Evolutionary conservation across 2,329 filamentous ascomycete genomes (phyloP).

Genomic region (Fusarium subglutinans): DNA sequence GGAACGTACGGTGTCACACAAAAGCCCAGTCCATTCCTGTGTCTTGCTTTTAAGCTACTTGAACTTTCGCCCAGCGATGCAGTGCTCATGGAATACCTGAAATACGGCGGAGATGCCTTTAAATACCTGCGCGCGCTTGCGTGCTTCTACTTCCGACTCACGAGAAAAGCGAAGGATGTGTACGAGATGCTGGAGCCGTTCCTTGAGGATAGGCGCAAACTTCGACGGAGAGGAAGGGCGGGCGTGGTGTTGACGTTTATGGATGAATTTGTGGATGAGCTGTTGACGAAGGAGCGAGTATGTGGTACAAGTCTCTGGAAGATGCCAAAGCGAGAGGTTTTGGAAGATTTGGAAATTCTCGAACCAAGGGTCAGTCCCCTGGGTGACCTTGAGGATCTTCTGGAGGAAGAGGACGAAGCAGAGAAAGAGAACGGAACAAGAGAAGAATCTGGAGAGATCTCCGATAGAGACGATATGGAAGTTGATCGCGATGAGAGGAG

Average conservation of each 20-base stretch:
- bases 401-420: slow-evolving; percentile 67
- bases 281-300: slow-evolving; percentile 87
- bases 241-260: slow-evolving; percentile 82
- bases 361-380: slow-evolving; percentile 87
- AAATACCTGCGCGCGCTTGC: slow-evolving; percentile 91
- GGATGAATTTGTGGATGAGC: slow-evolving; percentile 93
- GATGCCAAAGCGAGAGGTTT: slow-evolving; percentile 79
- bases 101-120: slow-evolving; percentile 77
- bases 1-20: slow-evolving; percentile 87
- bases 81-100: slow-evolving; percentile 81
- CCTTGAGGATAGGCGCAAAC: slow-evolving; percentile 82
- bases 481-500: slow-evolving; percentile 48
- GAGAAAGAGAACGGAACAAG: slow-evolving; percentile 44
- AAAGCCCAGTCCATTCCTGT: slow-evolving; percentile 91
- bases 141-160: slow-evolving; percentile 92
- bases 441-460: slow-evolving; percentile 55
- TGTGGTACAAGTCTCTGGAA: slow-evolving; percentile 95
- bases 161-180: slow-evolving; percentile 82
- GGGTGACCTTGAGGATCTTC: slow-evolving; percentile 78
- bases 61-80: slow-evolving; percentile 85
- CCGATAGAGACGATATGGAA: slow-evolving; percentile 52
- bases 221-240: slow-evolving; percentile 78
- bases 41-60: slow-evolving; percentile 92
- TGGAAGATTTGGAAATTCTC: slow-evolving; percentile 90
- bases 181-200: slow-evolving; percentile 84